Evolutionary conservation across 306 rosid genomes (phyloP), one percentile per base, ranked within the genome.

Genomic region (Cajanus cajan): DNA sequence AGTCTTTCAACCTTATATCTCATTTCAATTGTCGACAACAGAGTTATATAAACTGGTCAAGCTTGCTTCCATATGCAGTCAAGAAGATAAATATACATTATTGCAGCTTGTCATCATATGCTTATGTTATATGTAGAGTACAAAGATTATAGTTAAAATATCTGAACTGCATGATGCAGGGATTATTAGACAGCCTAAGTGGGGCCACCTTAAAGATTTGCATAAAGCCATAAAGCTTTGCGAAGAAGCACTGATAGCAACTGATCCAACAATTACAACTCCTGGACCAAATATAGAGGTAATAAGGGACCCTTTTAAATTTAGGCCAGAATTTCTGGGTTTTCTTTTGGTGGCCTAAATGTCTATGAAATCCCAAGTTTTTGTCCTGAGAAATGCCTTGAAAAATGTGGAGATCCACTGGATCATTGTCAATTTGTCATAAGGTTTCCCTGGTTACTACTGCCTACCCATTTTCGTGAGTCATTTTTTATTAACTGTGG

Each of bases 131-230:
- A 78, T 69, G 58, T 16, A 14, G 28, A 62, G 45, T 64, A 71
- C 31, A n/a, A 37, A 39, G 21, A 52, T 64, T 39, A 12, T 18
- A 45, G 10, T 65, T 22, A 66, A 47, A 75, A 21, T 31, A n/a
- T 81, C 43, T 74, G 54, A 64, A 76, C 7, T 68, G 18, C 37
- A 13, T 82, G 77, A 72, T 77, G 85, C 90, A 95, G 99, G 99
- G 64, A 81, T 86, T 84, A 51, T 91, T 47, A 91, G 94, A 68
- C 99, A 95, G 66, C 98, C 98, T 0, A 95, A 95, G 85, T 95
- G 98, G 98, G 98, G 98, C 22, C 98, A 95, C 89, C 90, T 95
- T 63, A 92, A 80, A 79, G 98, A 95, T 78, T 68, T 95, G 75
- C 98, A 95, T 28, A 87, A 90, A 84, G 93, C 94, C 83, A 79